Conservation (phyloP, 2,329 filamentous ascomycete genomes). For the Penicillium sp. region DNA sequence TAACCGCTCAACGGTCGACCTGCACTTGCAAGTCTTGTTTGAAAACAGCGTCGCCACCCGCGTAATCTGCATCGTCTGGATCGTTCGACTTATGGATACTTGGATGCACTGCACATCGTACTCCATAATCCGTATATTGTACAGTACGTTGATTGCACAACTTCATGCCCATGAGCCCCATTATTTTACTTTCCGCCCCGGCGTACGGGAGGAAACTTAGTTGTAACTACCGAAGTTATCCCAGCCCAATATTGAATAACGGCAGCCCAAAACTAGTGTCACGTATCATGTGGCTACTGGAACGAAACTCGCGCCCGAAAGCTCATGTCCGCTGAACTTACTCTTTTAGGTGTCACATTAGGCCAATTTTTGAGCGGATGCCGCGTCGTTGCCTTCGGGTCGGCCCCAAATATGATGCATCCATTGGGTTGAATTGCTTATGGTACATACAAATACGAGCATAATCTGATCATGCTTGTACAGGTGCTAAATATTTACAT, state of each 20-base stretch:
- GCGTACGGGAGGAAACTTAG: background rate
- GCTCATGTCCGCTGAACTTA: background rate
- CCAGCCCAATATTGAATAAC: background rate
- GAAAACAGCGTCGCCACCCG: background rate
- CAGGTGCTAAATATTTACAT: background rate
- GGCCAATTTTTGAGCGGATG: background rate
- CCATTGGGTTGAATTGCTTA: background rate
- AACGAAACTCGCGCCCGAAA: background rate
- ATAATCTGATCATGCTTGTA: background rate
- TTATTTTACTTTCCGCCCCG: background rate
- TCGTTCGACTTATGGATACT: background rate
- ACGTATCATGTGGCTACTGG: background rate
- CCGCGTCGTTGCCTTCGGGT: background rate
- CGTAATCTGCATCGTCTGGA: background rate
- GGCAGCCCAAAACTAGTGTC: background rate
- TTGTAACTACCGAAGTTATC: background rate
- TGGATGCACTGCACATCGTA: background rate
- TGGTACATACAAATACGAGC: background rate
- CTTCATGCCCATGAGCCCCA: background rate
- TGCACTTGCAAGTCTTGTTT: background rate
- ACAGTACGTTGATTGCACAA: background rate
- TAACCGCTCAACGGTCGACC: background rate
- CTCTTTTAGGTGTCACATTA: background rate
- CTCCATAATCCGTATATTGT: background rate
- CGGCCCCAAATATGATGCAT: background rate